Conservation (phyloP, 106 monocot genomes). For the Platanthera guangdongensis region DNA sequence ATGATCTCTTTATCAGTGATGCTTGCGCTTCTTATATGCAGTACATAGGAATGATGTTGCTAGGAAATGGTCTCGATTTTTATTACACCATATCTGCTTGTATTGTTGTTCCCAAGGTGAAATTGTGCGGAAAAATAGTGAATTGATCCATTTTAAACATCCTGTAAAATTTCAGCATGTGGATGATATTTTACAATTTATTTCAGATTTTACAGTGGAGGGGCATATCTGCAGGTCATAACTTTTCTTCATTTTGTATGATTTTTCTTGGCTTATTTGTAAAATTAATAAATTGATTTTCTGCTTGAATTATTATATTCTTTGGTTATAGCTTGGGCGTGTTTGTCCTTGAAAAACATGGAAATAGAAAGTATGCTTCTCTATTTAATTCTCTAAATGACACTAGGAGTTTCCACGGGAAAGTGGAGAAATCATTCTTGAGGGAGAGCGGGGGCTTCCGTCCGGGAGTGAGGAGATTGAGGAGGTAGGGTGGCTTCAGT, state of each 20-base stretch:
- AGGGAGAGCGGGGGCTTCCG: no score
- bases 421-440: conserved; percentile 99
- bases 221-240: no score
- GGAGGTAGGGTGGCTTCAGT: no score
- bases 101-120: conserved; percentile 89
- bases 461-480: no score
- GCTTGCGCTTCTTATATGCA: conserved; percentile 23
- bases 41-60: conserved; percentile 89
- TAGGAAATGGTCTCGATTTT: conserved; percentile 97
- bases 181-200: conserved; percentile 68
- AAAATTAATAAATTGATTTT: neutral
- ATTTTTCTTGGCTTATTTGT: neutral
- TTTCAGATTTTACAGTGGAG: no score
- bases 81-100: conserved; percentile 74
- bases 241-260: no score
- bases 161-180: conserved; percentile 47
- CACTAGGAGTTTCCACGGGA: conserved; percentile 86
- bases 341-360: conserved; percentile 86
- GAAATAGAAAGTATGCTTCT: conserved; percentile 86
- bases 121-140: neutral
- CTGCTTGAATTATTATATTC: conserved; percentile 1
- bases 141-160: neutral
- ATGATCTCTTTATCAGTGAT: no score
- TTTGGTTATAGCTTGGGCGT: conserved; percentile 57
- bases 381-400: conserved; percentile 53